Percentiles rank a stretch among this genome's conserved stretches.
Evolutionary conservation across 768 basidiomycete species (phyloP).

Genomic region (Plicaturopsis crispa): DNA sequence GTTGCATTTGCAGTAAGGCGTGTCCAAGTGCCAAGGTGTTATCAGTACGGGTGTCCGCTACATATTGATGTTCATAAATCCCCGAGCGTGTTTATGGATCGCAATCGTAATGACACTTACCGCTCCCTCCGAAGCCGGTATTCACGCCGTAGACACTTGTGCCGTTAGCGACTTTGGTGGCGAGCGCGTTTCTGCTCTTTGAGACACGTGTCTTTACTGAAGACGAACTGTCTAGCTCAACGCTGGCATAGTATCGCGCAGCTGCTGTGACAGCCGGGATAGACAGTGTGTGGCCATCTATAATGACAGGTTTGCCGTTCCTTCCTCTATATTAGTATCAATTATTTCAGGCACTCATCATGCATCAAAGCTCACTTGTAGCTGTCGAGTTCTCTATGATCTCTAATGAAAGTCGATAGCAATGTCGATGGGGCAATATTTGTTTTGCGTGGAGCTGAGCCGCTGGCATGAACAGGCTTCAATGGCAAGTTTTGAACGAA

Average conservation of each 20-base stretch:
- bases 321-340: slow-evolving; percentile 24
- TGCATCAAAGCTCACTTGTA: slow-evolving; percentile 42
- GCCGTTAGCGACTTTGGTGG: slow-evolving; percentile 57
- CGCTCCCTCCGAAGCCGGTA: slow-evolving; percentile 74
- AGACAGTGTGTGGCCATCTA: slow-evolving; percentile 66
- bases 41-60: slow-evolving; percentile 71
- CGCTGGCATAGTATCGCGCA: slow-evolving; percentile 31
- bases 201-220: slow-evolving; percentile 43
- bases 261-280: slow-evolving; percentile 71
- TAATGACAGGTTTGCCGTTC: slow-evolving; percentile 49
- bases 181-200: slow-evolving; percentile 59
- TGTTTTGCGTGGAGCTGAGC: background rate
- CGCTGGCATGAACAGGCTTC: slow-evolving; percentile 1
- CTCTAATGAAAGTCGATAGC: slow-evolving; percentile 49
- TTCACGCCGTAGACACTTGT: slow-evolving; percentile 78
- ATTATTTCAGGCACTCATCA: background rate
- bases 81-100: slow-evolving; percentile 4
- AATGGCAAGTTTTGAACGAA: too few relatives aligned
- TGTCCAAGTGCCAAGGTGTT: slow-evolving; percentile 54
- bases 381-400: slow-evolving; percentile 51
- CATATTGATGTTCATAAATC: slow-evolving; percentile 6
- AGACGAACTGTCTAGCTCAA: slow-evolving; percentile 14
- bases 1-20: slow-evolving; percentile 70
- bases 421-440: slow-evolving; percentile 18
- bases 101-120: slow-evolving; percentile 25